These are phyloP conservation scores for Leishmania braziliensis DNA, from an alignment of 208 protist genomes.

Conservation along the genomic window DNA sequence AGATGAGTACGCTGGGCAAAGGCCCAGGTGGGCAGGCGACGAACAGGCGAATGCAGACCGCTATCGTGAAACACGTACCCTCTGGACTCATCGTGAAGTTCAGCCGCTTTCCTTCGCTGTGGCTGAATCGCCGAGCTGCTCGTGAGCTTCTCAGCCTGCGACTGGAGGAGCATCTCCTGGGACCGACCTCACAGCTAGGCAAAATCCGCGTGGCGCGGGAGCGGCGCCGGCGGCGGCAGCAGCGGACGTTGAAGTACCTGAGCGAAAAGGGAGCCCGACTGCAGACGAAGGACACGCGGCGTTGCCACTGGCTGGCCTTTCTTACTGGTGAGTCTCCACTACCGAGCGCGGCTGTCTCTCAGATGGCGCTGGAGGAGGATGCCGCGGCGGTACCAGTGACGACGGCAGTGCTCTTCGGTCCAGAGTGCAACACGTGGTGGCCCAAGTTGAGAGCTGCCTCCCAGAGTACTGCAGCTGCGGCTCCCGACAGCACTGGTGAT, in stretches of 20 bases:
- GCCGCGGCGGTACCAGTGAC: slow-evolving; percentile 22
- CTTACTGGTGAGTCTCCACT: slow-evolving; percentile 34
- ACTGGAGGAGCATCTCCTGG: slow-evolving; percentile 73
- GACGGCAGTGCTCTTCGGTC: slow-evolving; percentile 58
- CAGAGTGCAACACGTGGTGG: slow-evolving; percentile 78
- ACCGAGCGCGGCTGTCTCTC: slow-evolving; percentile 13
- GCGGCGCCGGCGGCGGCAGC: slow-evolving; percentile 28
- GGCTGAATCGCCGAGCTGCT: slow-evolving; percentile 80
- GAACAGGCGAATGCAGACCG: slow-evolving; percentile 86
- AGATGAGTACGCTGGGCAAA: slow-evolving; percentile 79
- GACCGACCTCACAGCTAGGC: slow-evolving; percentile 54
- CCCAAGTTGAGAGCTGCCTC: slow-evolving; percentile 51
- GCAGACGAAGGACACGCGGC: slow-evolving; percentile 30
- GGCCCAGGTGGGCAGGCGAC: slow-evolving; percentile 89
- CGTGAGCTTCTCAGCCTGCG: slow-evolving; percentile 76
- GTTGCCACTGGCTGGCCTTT: slow-evolving; percentile 49
- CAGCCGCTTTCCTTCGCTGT: slow-evolving; percentile 86
- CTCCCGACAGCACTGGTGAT: not conserved
- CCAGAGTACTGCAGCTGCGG: slow-evolving; percentile 3
- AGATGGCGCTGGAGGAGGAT: slow-evolving; percentile 11
- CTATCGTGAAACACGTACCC: slow-evolving; percentile 71
- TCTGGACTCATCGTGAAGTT: slow-evolving; percentile 77
- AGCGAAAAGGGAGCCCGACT: slow-evolving; percentile 44
- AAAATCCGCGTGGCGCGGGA: slow-evolving; percentile 26
- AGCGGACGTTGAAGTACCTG: slow-evolving; percentile 25